Conservation (phyloP, 2,329 filamentous ascomycete genomes). For the Ilyonectria mors-panacis region DNA sequence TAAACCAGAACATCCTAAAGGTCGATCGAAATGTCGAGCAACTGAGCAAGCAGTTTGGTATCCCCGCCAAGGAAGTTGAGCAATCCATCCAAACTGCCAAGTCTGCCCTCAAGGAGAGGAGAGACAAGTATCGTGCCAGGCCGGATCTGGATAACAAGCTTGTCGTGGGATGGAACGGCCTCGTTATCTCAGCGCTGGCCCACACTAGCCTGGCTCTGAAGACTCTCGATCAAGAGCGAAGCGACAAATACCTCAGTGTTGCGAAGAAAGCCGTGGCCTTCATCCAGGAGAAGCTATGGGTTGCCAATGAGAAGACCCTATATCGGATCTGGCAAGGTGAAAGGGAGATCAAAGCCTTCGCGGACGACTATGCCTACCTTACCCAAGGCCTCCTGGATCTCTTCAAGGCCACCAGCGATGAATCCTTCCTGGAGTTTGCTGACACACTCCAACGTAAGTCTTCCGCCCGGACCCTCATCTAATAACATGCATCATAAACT, state of each 20-base stretch:
- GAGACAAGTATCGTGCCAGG: constrained; percentile 80
- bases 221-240: constrained; percentile 69
- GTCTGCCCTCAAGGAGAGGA: constrained; percentile 77
- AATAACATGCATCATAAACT: neutral
- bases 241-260: constrained; percentile 72
- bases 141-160: constrained; percentile 92
- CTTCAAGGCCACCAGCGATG: constrained; percentile 86
- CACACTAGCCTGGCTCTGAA: constrained; percentile 80
- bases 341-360: constrained; percentile 79
- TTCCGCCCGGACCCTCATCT: neutral
- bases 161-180: constrained; percentile 88
- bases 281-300: constrained; percentile 81
- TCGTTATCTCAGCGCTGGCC: constrained; percentile 87
- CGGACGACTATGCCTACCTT: constrained; percentile 95
- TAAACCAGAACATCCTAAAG: constrained; percentile 91
- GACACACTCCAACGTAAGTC: constrained; percentile 80
- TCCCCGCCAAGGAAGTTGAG: constrained; percentile 78
- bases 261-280: constrained; percentile 81
- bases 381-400: constrained; percentile 87
- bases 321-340: constrained; percentile 82
- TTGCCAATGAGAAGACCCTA: constrained; percentile 72
- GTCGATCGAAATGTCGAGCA: constrained; percentile 77
- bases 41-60: constrained; percentile 81
- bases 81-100: constrained; percentile 77
- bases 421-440: constrained; percentile 83